phyloP scores from a whole-genome alignment of 2,329 filamentous ascomycete genomes.

The Aspergillus ochraceoroseus region DNA sequence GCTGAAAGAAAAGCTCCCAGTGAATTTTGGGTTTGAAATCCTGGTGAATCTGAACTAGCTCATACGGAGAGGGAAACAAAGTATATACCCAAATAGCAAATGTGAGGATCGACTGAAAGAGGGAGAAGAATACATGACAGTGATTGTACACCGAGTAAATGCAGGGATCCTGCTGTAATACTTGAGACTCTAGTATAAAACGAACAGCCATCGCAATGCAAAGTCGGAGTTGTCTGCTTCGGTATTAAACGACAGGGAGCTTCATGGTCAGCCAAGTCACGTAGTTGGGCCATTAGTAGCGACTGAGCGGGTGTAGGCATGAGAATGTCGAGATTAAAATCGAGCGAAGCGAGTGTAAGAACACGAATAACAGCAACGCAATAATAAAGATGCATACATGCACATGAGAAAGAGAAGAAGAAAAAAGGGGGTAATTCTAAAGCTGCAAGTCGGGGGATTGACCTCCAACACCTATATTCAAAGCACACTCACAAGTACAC shows the following conservation, averaged over 20 bases:
- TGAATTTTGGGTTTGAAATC: too few relatives aligned
- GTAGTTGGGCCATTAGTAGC: conserved; percentile 9
- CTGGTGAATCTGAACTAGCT: too few relatives aligned
- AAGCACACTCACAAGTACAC: conserved; percentile 23
- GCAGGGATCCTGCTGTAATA: not conserved
- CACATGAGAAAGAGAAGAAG: conserved; percentile 16
- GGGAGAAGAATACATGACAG: not conserved
- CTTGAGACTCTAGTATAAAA: conserved; percentile 4
- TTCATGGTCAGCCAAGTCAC: conserved; percentile 17
- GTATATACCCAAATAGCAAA: conserved; percentile 18
- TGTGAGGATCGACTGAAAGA: not conserved
- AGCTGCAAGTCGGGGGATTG: conserved; percentile 31
- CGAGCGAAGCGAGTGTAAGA: conserved; percentile 11
- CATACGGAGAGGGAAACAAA: too few relatives aligned
- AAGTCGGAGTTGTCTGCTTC: conserved; percentile 23
- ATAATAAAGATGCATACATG: conserved; percentile 6
- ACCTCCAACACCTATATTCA: conserved; percentile 29
- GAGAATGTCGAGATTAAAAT: conserved; percentile 10
- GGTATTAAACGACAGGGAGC: conserved; percentile 22
- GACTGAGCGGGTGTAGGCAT: conserved; percentile 12
- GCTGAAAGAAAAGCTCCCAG: too few relatives aligned
- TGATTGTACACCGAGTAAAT: not conserved
- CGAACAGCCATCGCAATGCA: conserved; percentile 16
- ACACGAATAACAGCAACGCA: conserved; percentile 1
- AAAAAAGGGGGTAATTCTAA: conserved; percentile 31